Conservation (phyloP, 1,284 basidiomycete genomes). For the Tremellales sp. region DNA sequence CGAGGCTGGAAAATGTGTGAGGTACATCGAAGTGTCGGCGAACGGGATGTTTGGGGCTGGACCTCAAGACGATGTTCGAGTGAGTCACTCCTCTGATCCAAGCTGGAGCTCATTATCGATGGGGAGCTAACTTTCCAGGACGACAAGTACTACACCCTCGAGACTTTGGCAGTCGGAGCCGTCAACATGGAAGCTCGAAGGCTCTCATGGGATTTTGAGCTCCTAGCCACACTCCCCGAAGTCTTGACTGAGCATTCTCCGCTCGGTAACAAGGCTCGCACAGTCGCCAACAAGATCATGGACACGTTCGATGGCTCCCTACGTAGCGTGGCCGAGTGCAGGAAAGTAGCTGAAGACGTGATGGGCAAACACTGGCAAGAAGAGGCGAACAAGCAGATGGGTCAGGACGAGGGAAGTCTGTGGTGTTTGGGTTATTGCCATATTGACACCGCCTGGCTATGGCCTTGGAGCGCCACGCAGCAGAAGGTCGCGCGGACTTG, state of each 20-base stretch:
- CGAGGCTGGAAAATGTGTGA: conserved; percentile 59
- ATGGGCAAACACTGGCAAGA: conserved; percentile 68
- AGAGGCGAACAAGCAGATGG: conserved; percentile 41
- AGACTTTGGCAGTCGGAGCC: conserved; percentile 79
- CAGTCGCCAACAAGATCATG: conserved; percentile 79
- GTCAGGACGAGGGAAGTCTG: conserved; percentile 12
- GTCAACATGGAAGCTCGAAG: conserved; percentile 77
- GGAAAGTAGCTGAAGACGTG: conserved; percentile 70
- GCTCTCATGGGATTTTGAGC: conserved; percentile 74
- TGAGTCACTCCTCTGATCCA: conserved; percentile 1
- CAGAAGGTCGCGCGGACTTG: conserved; percentile 90
- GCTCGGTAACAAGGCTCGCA: conserved; percentile 70
- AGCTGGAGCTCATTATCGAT: background rate
- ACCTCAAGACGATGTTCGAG: conserved; percentile 17
- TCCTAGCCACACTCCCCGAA: conserved; percentile 66
- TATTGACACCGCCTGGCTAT: conserved; percentile 77
- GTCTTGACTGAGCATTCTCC: conserved; percentile 49
- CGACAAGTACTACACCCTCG: conserved; percentile 24
- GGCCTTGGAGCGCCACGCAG: conserved; percentile 93
- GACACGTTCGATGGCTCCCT: conserved; percentile 59
- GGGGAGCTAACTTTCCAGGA: conserved; percentile 1
- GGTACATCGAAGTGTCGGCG: conserved; percentile 78
- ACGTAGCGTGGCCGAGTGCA: conserved; percentile 43
- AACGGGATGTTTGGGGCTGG: conserved; percentile 74
- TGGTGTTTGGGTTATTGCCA: conserved; percentile 50